Conservation (phyloP, 2,329 filamentous ascomycete species). For the Lomentospora prolificans region DNA sequence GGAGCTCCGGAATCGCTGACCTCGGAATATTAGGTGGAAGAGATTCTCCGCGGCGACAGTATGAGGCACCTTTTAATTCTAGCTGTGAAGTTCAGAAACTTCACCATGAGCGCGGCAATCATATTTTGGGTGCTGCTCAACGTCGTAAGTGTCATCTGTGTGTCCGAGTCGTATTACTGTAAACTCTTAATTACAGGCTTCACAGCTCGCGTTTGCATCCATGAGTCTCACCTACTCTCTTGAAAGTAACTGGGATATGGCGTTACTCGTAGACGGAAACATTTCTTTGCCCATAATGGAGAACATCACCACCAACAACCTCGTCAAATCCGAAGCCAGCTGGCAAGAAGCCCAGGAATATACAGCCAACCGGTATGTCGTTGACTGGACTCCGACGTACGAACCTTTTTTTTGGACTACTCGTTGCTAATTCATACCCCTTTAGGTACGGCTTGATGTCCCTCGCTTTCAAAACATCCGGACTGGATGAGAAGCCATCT, state of each 20-base stretch:
- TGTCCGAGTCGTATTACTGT: neutral
- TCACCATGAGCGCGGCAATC: neutral
- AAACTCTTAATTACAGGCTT: neutral
- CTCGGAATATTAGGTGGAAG: neutral
- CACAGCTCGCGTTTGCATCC: neutral
- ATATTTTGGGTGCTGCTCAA: neutral
- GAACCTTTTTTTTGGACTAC: neutral
- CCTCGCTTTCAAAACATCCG: neutral
- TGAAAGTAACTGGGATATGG: neutral
- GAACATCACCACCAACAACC: neutral
- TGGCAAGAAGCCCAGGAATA: neutral
- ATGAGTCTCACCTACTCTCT: neutral
- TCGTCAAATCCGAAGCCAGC: neutral
- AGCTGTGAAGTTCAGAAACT: neutral
- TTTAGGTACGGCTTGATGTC: slow-evolving; percentile 5
- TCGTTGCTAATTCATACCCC: neutral
- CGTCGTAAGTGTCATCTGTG: neutral
- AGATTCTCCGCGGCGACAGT: neutral
- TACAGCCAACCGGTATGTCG: neutral
- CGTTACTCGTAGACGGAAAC: neutral
- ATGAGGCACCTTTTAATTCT: neutral
- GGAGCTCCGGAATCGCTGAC: neutral
- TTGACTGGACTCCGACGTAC: too few species aligned
- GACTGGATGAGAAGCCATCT: neutral
- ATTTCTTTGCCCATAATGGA: neutral